Base-by-base conservation (phyloP, 2,329 filamentous ascomycete species). In the Stachybotrys echinatus region DNA sequence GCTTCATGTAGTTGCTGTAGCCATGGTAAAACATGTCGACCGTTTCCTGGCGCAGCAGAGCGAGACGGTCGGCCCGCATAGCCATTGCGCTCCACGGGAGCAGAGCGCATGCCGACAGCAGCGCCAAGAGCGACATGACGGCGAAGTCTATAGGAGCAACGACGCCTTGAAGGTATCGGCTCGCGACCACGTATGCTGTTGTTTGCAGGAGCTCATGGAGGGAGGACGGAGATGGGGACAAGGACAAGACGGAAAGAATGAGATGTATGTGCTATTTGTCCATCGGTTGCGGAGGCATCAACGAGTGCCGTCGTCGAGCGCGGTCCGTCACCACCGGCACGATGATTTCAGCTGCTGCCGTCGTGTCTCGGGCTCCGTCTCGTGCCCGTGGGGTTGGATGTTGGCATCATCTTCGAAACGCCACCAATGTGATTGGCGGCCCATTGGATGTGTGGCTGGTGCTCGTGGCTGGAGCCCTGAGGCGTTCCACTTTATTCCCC, bases 1-100 rank as follows among this genome's bases (percentile, higher is more conserved):
- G 79, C 56, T 81, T 73, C 85, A 96, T 94, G 74, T 99, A 99
- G 68, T 92, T 95, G 71, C 92, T 85, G 73, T 85, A 97, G 52
- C 94, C 94, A 75, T 99, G 94, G 69, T 95, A 96, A 74, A 97
- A 97, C 79, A 97, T 90, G 58, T 89, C 79, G 51, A 84, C 79
- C 12, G 82, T 84, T 51, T 83, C 77, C 55, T 73, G 74, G 48
- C 83, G 76, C 60, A 86, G 66, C 58, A 77, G 71, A 45, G 74
- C 73, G 52, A 85, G 71, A 58, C 73, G 75, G 52, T 72, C 73
- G n/a, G 75, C 69, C 39, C 74, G 74, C 81, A 86, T 85, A 34
- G 77, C 75, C 47, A 55, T 56, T 19, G 60, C 62, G 23, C 68
- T 64, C 73, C 74, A 77, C 68, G 69, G 60, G 59, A 75, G 59